Evolutionary conservation across 1,284 basidiomycete species (phyloP).

Genomic region (Microbotryum intermedium): DNA sequence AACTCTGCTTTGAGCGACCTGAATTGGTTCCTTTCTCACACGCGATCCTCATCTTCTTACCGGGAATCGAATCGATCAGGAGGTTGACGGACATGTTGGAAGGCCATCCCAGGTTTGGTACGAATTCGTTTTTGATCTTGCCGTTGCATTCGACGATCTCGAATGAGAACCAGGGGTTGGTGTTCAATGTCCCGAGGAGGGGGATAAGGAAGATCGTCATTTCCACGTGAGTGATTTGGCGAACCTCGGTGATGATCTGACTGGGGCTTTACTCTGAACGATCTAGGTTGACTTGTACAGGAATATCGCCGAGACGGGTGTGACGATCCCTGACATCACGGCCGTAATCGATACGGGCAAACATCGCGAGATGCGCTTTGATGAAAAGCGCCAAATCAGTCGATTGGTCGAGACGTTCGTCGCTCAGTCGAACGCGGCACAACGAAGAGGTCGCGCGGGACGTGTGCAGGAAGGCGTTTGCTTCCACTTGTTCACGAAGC

Average conservation of each 20-base stretch:
- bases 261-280: not conserved
- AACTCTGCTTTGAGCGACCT: constrained; percentile 66
- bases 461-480: constrained; percentile 85
- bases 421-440: constrained; percentile 85
- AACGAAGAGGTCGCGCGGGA: constrained; percentile 82
- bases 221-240: constrained; percentile 33
- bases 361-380: constrained; percentile 82
- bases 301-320: constrained; percentile 81
- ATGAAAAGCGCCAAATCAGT: constrained; percentile 95
- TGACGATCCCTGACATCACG: constrained; percentile 96
- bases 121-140: constrained; percentile 63
- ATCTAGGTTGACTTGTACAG: not conserved
- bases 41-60: constrained; percentile 88
- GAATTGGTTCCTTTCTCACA: constrained; percentile 56
- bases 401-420: constrained; percentile 87
- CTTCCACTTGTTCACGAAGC: constrained; percentile 91
- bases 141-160: constrained; percentile 87
- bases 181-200: constrained; percentile 67
- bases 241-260: not conserved
- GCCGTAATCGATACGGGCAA: constrained; percentile 95
- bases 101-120: constrained; percentile 68
- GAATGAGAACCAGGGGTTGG: constrained; percentile 78
- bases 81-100: constrained; percentile 72
- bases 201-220: constrained; percentile 44
- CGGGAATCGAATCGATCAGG: constrained; percentile 76